Conservation (phyloP, 441 rosid genomes). For the Adansonia grandidieri region DNA sequence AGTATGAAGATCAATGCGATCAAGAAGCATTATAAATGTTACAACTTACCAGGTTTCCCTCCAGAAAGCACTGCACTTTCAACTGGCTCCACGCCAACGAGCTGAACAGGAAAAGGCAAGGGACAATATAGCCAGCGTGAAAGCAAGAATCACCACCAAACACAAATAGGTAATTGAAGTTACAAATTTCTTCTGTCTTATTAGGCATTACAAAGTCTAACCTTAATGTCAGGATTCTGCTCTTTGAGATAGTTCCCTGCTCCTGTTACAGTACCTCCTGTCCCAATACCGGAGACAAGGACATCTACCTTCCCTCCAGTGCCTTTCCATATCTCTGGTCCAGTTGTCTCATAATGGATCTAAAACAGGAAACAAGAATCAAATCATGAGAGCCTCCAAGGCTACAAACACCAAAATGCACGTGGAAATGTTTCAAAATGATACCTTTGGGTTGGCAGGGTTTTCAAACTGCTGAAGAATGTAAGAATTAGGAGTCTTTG, state of each 20-base stretch:
- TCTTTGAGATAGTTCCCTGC: constrained; percentile 65
- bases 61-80: constrained; percentile 69
- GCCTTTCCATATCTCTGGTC: constrained; percentile 47
- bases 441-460: constrained; percentile 74
- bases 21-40: neutral
- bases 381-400: neutral
- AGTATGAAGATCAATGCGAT: neutral
- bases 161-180: neutral
- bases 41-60: constrained; percentile 58
- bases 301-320: constrained; percentile 60
- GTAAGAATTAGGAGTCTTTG: constrained; percentile 56
- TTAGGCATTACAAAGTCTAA: constrained; percentile 25
- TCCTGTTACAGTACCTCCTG: constrained; percentile 72
- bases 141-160: neutral
- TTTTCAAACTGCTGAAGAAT: constrained; percentile 60
- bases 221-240: constrained; percentile 65
- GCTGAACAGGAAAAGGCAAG: constrained; percentile 34
- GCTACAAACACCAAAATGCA: constrained; percentile 18
- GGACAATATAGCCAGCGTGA: constrained; percentile 25
- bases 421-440: constrained; percentile 7
- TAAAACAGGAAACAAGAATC: constrained; percentile 27
- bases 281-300: constrained; percentile 69
- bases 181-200: neutral
- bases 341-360: constrained; percentile 54
- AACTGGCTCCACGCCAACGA: constrained; percentile 61